Evolutionary conservation across 768 basidiomycete genomes (phyloP).

Genomic region (Boletus barrowsii): DNA sequence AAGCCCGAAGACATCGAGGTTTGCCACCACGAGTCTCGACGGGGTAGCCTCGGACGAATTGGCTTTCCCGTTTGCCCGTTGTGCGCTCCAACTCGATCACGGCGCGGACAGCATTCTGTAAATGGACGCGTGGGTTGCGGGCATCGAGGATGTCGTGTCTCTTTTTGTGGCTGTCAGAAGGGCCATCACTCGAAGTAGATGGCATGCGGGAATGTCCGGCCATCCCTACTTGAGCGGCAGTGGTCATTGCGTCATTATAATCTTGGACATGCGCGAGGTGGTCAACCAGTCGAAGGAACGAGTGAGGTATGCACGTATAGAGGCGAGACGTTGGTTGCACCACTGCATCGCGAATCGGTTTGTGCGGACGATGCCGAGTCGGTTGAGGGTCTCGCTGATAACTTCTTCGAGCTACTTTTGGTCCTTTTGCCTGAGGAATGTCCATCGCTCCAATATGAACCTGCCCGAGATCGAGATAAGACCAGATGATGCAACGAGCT

Average conservation of each 20-base stretch:
- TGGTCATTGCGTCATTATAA: background rate
- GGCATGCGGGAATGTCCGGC: background rate
- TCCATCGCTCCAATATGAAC: constrained; percentile 50
- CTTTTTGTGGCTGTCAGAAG: background rate
- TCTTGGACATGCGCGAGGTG: background rate
- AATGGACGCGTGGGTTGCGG: constrained; percentile 30
- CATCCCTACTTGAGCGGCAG: background rate
- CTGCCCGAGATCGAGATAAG: constrained; percentile 48
- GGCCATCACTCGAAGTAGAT: constrained; percentile 6
- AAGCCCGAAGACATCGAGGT: constrained; percentile 1
- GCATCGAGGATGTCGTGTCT: constrained; percentile 16
- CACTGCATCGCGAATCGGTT: constrained; percentile 21
- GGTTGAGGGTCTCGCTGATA: constrained; percentile 23
- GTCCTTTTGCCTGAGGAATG: constrained; percentile 41
- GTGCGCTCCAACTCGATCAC: constrained; percentile 40
- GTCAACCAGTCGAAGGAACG: constrained; percentile 14
- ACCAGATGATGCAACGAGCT: constrained; percentile 36
- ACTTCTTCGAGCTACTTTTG: constrained; percentile 46
- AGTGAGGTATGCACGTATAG: constrained; percentile 3
- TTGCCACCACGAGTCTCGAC: constrained; percentile 29
- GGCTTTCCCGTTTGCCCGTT: constrained; percentile 22
- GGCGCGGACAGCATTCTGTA: constrained; percentile 40
- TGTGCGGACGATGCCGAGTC: constrained; percentile 22
- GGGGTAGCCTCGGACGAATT: constrained; percentile 22
- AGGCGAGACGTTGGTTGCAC: constrained; percentile 17